phyloP scores from a whole-genome alignment of 225 moss, liverwort and hornwort genomes.

The Climacium dendroides region DNA sequence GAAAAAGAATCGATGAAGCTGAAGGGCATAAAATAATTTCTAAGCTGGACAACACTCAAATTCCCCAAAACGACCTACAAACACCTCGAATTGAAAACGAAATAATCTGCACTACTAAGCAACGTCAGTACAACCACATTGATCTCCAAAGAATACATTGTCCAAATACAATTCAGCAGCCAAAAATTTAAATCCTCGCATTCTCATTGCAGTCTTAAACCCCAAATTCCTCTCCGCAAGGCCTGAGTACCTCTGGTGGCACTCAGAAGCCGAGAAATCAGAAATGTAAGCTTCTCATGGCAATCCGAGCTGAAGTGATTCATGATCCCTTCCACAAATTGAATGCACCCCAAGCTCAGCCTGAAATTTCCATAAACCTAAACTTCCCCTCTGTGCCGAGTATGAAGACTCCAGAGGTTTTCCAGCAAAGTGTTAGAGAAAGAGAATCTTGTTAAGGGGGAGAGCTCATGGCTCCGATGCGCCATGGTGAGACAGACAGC shows the following conservation, averaged over 20 bases:
- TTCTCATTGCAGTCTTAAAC: not conserved
- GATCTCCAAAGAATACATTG: not conserved
- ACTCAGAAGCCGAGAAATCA: not conserved
- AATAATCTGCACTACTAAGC: not conserved
- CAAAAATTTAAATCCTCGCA: not conserved
- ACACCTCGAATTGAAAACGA: not conserved
- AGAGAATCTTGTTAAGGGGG: not conserved
- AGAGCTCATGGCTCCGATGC: not conserved
- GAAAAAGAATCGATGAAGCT: not conserved
- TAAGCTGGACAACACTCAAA: not conserved
- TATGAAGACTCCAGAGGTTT: not conserved
- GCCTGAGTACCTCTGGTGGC: not conserved
- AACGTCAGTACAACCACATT: not conserved
- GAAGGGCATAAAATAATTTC: not conserved
- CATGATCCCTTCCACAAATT: not conserved
- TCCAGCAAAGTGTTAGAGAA: not conserved
- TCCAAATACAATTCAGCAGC: not conserved
- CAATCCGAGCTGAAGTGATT: not conserved
- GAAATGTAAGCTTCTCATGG: not conserved
- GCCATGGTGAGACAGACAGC: not conserved
- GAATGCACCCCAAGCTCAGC: not conserved
- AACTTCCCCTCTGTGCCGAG: not conserved
- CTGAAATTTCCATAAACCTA: not conserved
- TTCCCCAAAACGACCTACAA: not conserved
- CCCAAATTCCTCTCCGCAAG: not conserved